Percentiles rank a stretch among this genome's conserved stretches.
phyloP scores from a whole-genome alignment of 768 basidiomycete genomes.

The Pisolithus albus region DNA sequence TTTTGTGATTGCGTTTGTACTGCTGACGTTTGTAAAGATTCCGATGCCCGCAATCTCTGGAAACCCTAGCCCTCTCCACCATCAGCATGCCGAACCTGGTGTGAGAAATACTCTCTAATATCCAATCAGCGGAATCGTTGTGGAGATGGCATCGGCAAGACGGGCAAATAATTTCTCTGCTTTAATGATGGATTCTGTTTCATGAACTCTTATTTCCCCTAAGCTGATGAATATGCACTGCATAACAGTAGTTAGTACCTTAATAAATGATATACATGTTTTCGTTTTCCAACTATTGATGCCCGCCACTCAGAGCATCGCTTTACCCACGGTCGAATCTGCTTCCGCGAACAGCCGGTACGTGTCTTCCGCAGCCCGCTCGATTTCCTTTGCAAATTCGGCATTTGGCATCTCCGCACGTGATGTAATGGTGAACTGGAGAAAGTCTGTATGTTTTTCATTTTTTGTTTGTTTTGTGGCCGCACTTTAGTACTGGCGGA shows the following conservation, averaged over 20 bases:
- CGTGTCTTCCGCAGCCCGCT: slow-evolving; percentile 58
- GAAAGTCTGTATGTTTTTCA: slow-evolving; percentile 42
- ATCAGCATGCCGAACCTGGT: neutral
- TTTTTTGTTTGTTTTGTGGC: neutral
- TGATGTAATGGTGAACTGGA: slow-evolving; percentile 87
- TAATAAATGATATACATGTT: neutral
- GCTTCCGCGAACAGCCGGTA: slow-evolving; percentile 44
- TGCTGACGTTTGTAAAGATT: slow-evolving; percentile 39
- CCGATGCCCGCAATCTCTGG: neutral
- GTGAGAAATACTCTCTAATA: no score
- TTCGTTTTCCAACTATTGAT: neutral
- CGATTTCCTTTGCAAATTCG: slow-evolving; percentile 65
- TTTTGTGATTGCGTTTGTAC: slow-evolving; percentile 35
- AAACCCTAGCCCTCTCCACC: neutral
- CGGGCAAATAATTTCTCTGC: no score
- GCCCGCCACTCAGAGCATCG: slow-evolving; percentile 14
- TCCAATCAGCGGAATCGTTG: no score
- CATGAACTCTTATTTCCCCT: no score
- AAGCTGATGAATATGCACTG: no score
- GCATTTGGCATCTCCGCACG: slow-evolving; percentile 77
- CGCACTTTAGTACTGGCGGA: no score
- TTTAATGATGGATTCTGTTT: no score
- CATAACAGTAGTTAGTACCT: no score
- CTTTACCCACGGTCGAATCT: neutral
- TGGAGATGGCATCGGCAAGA: no score